These are phyloP conservation scores for Bidens hawaiensis DNA, from an alignment of 140 eudicot species.

Conservation along the genomic window DNA sequence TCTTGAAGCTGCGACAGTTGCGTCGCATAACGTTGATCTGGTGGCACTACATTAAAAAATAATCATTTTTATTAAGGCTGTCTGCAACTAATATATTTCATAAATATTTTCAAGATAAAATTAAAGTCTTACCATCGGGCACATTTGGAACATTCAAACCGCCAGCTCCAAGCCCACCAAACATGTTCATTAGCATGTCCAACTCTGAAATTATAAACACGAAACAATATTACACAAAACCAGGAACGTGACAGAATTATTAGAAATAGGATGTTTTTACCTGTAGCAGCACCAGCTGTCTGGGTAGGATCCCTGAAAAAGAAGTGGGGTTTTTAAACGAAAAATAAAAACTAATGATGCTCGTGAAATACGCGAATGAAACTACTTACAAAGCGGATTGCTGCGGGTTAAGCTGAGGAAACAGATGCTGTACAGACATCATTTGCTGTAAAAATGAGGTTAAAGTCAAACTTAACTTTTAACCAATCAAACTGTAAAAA, in stretches of 20 bases:
- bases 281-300: constrained; percentile 52
- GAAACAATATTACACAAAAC: background rate
- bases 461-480: background rate
- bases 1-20: constrained; percentile 91
- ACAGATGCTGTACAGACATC: constrained; percentile 60
- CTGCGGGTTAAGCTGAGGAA: constrained; percentile 60
- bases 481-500: background rate
- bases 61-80: background rate
- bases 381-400: constrained; percentile 61
- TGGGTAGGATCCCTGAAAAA: constrained; percentile 67
- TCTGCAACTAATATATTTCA: background rate
- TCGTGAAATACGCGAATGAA: background rate
- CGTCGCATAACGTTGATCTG: constrained; percentile 83
- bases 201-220: constrained; percentile 35
- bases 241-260: background rate
- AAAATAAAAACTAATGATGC: background rate
- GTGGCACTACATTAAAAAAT: constrained; percentile 52
- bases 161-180: constrained; percentile 83
- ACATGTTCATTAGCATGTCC: constrained; percentile 84
- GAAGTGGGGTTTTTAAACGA: background rate
- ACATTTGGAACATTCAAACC: constrained; percentile 44
- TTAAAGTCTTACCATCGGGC: constrained; percentile 45
- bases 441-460: constrained; percentile 52
- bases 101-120: background rate
- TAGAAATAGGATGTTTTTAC: constrained; percentile 23